Percentiles rank a stretch among this genome's conserved stretches.
These are phyloP conservation scores for Capronia epimyces DNA, from an alignment of 2,329 filamentous ascomycete genomes.

Conservation along the genomic window DNA sequence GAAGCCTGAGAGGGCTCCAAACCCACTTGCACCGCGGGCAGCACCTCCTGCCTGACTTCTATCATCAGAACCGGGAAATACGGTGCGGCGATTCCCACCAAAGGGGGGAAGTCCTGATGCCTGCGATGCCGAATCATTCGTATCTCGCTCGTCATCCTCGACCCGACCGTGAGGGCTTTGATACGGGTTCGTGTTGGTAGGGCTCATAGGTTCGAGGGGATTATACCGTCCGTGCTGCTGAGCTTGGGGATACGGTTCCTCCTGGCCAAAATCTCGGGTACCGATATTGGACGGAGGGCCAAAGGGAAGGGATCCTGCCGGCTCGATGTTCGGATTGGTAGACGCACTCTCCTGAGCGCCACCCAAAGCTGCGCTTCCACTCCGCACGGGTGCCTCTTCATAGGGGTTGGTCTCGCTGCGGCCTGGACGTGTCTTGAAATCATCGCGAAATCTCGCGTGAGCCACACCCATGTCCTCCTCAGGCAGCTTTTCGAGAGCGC, in stretches of 20 bases:
- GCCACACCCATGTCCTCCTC: slow-evolving; percentile 47
- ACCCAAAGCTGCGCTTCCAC: slow-evolving; percentile 63
- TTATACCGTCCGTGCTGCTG: slow-evolving; percentile 46
- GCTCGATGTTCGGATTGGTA: slow-evolving; percentile 46
- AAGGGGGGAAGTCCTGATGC: slow-evolving; percentile 41
- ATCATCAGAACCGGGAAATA: slow-evolving; percentile 64
- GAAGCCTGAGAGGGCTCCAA: slow-evolving; percentile 55
- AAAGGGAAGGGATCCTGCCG: slow-evolving; percentile 56
- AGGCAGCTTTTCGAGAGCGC: slow-evolving; percentile 49
- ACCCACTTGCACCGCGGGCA: slow-evolving; percentile 50
- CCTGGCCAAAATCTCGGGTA: slow-evolving; percentile 54
- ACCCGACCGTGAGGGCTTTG: slow-evolving; percentile 74
- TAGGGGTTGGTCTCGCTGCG: slow-evolving; percentile 49
- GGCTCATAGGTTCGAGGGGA: slow-evolving; percentile 69
- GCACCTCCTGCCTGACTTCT: slow-evolving; percentile 77
- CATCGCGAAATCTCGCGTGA: slow-evolving; percentile 48
- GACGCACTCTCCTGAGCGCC: slow-evolving; percentile 67
- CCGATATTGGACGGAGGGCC: slow-evolving; percentile 56
- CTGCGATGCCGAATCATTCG: slow-evolving; percentile 39
- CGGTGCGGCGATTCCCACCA: slow-evolving; percentile 44
- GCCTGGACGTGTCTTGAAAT: slow-evolving; percentile 42
- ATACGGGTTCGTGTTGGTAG: slow-evolving; percentile 93
- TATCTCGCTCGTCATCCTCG: slow-evolving; percentile 58
- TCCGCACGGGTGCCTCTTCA: slow-evolving; percentile 45
- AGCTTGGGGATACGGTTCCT: slow-evolving; percentile 53